A percentile compares a stretch with the other conserved stretches of the same genome.
These are phyloP conservation scores for Barbatosphaeria neglecta DNA, from an alignment of 495 filamentous ascomycete species.

Conservation along the genomic window DNA sequence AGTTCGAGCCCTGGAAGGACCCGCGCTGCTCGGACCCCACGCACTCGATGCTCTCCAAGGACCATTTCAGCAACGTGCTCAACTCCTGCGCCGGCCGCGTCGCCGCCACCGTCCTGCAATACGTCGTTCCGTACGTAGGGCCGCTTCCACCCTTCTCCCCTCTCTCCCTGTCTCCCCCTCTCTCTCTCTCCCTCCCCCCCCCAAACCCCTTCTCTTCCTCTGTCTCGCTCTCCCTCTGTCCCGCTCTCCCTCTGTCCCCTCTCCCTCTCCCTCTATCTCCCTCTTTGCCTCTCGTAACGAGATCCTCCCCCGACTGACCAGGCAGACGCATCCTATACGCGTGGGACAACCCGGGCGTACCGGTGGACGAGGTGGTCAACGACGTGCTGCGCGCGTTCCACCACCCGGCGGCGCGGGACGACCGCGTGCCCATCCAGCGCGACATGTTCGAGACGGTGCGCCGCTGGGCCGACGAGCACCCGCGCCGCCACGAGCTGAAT, in stretches of 20 bases:
- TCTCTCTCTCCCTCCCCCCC: too few relatives aligned
- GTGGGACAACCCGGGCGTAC: slow-evolving; percentile 74
- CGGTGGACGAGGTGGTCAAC: slow-evolving; percentile 64
- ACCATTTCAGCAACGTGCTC: slow-evolving; percentile 88
- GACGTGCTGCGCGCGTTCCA: slow-evolving; percentile 77
- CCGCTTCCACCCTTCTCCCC: too few relatives aligned
- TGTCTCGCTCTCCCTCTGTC: background rate
- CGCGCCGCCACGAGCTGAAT: slow-evolving; percentile 56
- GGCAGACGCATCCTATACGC: slow-evolving; percentile 65
- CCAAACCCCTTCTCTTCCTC: too few relatives aligned
- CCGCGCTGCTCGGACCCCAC: slow-evolving; percentile 80
- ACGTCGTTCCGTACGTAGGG: slow-evolving; percentile 55
- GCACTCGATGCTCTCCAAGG: slow-evolving; percentile 88
- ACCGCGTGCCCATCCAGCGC: slow-evolving; percentile 60
- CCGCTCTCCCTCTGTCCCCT: too few relatives aligned
- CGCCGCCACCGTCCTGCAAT: slow-evolving; percentile 67
- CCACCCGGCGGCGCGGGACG: slow-evolving; percentile 70
- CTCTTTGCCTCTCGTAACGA: too few relatives aligned
- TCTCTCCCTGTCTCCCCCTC: too few relatives aligned
- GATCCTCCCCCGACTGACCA: too few relatives aligned
- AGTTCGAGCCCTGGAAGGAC: slow-evolving; percentile 86
- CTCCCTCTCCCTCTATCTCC: too few relatives aligned
- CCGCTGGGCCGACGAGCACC: slow-evolving; percentile 57
- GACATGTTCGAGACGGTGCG: slow-evolving; percentile 79
- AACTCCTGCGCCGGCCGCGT: slow-evolving; percentile 81